Base-by-base conservation (phyloP, 257 asterid species). In the Anisodus tanguticus region DNA sequence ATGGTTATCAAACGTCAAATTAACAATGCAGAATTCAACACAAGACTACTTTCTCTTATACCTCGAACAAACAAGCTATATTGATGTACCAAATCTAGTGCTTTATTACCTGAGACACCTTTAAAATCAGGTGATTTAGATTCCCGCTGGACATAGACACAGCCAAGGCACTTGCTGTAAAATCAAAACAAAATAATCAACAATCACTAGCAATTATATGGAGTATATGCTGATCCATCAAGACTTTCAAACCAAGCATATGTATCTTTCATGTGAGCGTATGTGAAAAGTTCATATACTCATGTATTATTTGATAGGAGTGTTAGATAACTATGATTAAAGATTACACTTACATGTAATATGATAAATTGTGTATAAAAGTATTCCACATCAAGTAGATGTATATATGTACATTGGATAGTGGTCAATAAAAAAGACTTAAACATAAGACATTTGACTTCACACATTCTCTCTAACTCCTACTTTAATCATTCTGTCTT, bases 141-240 rank as follows among this genome's bases (percentile, higher is more conserved):
- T 92, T 96, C 99, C 84, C 99, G 87, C 86, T 96, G 98, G 86
- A 96, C 99, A 86, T 91, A 94, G 77, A 96, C 93, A 86, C 99
- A 96, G 55, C 99, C 98, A 83, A 96, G 99, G 88, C 99, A 96
- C 90, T 96, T 96, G 92, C 99, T 96, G 95, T 41, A 84, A 37
- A 15, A 37, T 68, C 4, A 6, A 22, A 74, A 87, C 81, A 68
- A 60, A 86, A 79, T 55, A 22, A 37, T 64, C 35, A 84, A 41
- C 31, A 80, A n/a, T 49, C n/a, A 69, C 63, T 63, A 68, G 9
- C 63, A 86, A 78, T 62, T 80, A 5, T 11, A 57, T 84, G 80
- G 68, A 82, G 79, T 68, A 51, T 62, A 47, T 45, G 82, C 26
- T 9, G 26, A 77, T 74, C 41, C 5, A 81, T 49, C 60, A 77